Evolutionary conservation across 768 basidiomycete genomes (phyloP).

Genomic region (Panaeolus papilionaceus): DNA sequence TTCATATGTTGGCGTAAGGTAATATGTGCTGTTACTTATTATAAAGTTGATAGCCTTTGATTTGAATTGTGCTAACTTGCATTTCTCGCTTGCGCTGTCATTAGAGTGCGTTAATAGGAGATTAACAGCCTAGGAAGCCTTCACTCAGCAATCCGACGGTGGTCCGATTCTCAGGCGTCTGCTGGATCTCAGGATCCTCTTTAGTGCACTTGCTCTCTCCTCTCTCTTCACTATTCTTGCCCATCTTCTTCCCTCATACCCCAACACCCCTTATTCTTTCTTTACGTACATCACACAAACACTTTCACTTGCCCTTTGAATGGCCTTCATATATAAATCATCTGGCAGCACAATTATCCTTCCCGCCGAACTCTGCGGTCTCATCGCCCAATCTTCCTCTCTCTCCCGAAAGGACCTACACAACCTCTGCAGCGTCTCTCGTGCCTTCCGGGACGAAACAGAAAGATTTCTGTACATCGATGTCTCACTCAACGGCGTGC

Average conservation of each 20-base stretch:
- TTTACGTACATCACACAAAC: conserved; percentile 1
- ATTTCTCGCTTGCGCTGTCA: neutral
- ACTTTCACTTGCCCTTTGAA: neutral
- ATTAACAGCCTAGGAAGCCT: neutral
- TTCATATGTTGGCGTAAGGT: conserved; percentile 2
- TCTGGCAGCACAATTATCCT: conserved; percentile 1
- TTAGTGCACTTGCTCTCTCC: neutral
- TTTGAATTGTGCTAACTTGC: neutral
- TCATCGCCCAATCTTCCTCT: conserved; percentile 27
- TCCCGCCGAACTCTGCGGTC: conserved; percentile 28
- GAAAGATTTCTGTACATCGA: conserved; percentile 31
- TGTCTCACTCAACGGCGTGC: conserved; percentile 22
- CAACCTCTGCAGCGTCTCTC: conserved; percentile 27
- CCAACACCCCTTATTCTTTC: neutral
- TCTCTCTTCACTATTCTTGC: neutral
- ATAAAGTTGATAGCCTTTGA: conserved; percentile 8
- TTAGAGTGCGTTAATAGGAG: neutral
- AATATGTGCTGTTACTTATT: neutral
- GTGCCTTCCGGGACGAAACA: conserved; percentile 30
- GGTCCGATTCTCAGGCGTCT: conserved; percentile 14
- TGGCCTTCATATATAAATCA: conserved; percentile 5
- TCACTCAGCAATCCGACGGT: conserved; percentile 9
- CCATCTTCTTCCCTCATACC: conserved; percentile 2
- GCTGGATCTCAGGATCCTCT: conserved; percentile 8
- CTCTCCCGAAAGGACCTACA: conserved; percentile 24